Conservation (phyloP, 768 basidiomycete species). For the Amanita molliuscula region DNA sequence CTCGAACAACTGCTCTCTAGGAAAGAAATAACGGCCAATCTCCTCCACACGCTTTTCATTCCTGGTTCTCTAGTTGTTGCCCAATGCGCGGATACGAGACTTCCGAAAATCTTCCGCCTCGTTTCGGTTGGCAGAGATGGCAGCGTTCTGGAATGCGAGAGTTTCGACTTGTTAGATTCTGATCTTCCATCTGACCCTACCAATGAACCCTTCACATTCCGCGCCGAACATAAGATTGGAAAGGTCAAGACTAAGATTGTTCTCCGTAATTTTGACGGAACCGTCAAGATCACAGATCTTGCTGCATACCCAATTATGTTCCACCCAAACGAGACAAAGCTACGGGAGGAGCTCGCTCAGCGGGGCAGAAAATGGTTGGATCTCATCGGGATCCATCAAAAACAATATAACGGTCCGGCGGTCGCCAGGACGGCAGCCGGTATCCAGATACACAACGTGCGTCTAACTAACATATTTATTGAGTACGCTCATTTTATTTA, state of each 20-base stretch:
- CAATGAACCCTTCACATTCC: neutral
- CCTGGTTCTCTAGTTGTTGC: constrained; percentile 42
- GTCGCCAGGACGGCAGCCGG: constrained; percentile 24
- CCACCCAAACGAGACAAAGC: constrained; percentile 31
- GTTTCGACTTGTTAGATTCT: constrained; percentile 39
- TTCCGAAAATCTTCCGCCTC: constrained; percentile 39
- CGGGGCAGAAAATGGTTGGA: constrained; percentile 51
- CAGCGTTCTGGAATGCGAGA: constrained; percentile 39
- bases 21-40: constrained; percentile 46
- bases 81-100: constrained; percentile 42
- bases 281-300: constrained; percentile 37
- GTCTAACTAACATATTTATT: constrained; percentile 8
- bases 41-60: constrained; percentile 45
- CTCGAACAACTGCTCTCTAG: constrained; percentile 39
- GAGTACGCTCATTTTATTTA: neutral
- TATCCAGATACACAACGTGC: constrained; percentile 40
- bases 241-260: constrained; percentile 29
- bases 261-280: constrained; percentile 36
- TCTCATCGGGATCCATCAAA: constrained; percentile 45
- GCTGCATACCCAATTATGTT: constrained; percentile 45
- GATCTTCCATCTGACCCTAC: neutral
- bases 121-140: constrained; percentile 24
- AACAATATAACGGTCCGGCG: constrained; percentile 45
- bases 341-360: constrained; percentile 27
- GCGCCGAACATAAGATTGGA: constrained; percentile 17